These are phyloP conservation scores for Candida patagonica DNA, from an alignment of 805 yeast species.

Conservation along the genomic window DNA sequence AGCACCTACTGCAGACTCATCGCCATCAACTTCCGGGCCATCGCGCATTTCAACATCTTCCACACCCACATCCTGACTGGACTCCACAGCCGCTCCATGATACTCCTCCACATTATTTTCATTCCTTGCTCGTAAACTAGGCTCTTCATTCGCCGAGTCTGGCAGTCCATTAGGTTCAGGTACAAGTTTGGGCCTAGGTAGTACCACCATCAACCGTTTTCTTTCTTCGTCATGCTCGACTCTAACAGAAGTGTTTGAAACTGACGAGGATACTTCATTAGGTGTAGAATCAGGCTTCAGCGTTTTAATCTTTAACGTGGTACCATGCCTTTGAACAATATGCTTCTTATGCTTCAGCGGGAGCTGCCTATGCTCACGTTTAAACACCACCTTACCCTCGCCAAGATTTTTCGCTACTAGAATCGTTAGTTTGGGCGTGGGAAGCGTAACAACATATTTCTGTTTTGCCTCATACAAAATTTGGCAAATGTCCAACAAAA, in stretches of 20 bases:
- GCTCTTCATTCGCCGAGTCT: not conserved
- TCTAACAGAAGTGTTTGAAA: not conserved
- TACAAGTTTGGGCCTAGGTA: not conserved
- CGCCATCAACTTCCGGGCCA: too few species aligned
- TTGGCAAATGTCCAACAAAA: conserved; percentile 54
- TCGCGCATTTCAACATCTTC: not conserved
- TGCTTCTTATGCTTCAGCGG: not conserved
- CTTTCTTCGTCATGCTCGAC: not conserved
- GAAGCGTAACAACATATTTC: conserved; percentile 50
- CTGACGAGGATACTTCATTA: not conserved
- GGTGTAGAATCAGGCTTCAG: not conserved
- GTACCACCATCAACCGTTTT: not conserved
- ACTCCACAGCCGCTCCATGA: not conserved
- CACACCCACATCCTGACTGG: not conserved
- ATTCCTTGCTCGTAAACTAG: not conserved
- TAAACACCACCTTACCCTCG: conserved; percentile 47
- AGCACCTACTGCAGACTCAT: too few species aligned
- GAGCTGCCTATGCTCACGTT: conserved; percentile 15
- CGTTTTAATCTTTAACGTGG: not conserved
- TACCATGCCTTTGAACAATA: not conserved
- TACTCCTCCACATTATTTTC: not conserved
- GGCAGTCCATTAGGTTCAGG: not conserved
- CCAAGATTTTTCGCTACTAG: conserved; percentile 51
- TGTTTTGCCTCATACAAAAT: conserved; percentile 57
- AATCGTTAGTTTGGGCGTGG: conserved; percentile 59